Conservation (phyloP, 495 filamentous ascomycete species). For the Penicillium alfredii region DNA sequence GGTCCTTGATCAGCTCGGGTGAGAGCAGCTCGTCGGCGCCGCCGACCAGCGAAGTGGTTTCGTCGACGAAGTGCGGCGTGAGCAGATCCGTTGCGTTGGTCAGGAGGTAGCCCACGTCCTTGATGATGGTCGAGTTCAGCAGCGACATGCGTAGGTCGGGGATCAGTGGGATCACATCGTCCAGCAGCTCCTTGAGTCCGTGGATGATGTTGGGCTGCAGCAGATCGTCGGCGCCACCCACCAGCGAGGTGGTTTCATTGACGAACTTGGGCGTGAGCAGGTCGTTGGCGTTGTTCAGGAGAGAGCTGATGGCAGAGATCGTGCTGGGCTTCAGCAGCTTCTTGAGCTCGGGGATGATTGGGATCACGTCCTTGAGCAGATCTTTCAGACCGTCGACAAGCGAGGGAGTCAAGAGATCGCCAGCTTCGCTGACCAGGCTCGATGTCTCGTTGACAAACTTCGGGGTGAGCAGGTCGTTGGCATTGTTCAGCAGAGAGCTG, state of each 20-base stretch:
- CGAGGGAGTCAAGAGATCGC: constrained; percentile 27
- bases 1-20: too few relatives aligned
- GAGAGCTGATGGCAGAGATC: constrained; percentile 8
- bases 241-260: constrained; percentile 25
- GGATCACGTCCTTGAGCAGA: constrained; percentile 27
- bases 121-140: constrained; percentile 28
- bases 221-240: constrained; percentile 33
- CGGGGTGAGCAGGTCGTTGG: constrained; percentile 28
- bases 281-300: constrained; percentile 23
- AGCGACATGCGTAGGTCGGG: constrained; percentile 11
- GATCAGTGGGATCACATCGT: constrained; percentile 11
- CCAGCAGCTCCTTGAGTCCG: too few relatives aligned
- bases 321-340: constrained; percentile 4
- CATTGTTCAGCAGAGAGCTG: constrained; percentile 23
- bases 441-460: constrained; percentile 34
- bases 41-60: constrained; percentile 32
- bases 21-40: too few relatives aligned
- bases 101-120: constrained; percentile 33
- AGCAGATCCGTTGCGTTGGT: constrained; percentile 36
- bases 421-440: constrained; percentile 32
- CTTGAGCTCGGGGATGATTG: constrained; percentile 27
- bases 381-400: constrained; percentile 30
- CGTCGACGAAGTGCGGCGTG: constrained; percentile 23
- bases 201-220: too few relatives aligned
- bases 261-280: constrained; percentile 30